Base-by-base conservation (phyloP, 2,329 filamentous ascomycete genomes). In the Phyllachora maydis region DNA sequence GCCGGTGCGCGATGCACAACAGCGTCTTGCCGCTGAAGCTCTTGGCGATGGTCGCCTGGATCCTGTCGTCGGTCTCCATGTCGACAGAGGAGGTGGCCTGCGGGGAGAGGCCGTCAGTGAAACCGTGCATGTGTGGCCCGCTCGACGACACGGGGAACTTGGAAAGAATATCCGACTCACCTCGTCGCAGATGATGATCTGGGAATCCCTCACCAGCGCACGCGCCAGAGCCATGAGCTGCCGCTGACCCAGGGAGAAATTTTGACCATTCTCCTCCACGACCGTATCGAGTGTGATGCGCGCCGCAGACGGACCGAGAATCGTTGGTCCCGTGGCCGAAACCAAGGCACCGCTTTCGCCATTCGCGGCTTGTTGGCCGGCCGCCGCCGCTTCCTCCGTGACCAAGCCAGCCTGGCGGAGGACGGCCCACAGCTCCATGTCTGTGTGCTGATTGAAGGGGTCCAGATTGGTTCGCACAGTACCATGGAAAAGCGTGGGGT, bases 171-270 rank as follows among this genome's bases (percentile, higher is more conserved):
- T n/a, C n/a, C n/a, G n/a, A n/a, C n/a, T n/a, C n/a, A n/a, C n/a
- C 48, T 98, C 88, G 52, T 98, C 88, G 47, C 85, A 93, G 23
- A 98, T 73, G 36, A 95, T 93, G 48, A 95, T 93, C 36, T 76
- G 79, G 1, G 73, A 76, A 20, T 73, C 69, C 18, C 85, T 71
- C 4, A 95, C 85, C 3, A 98, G 65, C 0, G 88, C 88, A 1
- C 88, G 71, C 0, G 83, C 83, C 1, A 98, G 60, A 1, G 88
- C 88, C 76, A 95, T 91, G 23, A 95, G 65, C 47, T 95, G 88
- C 3, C 88, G 69, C 50, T 95, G 85, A 5, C 85, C 85, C 7
- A 95, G 70, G 0, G 81, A 91, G 55, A 92, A 93, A 49, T 95
- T 95, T 30, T 92, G 61, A 0, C 88, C 88, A 50, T 93, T 85